Evolutionary conservation across 257 asterid species (phyloP).

Genomic region (Solanum stenotomum): DNA sequence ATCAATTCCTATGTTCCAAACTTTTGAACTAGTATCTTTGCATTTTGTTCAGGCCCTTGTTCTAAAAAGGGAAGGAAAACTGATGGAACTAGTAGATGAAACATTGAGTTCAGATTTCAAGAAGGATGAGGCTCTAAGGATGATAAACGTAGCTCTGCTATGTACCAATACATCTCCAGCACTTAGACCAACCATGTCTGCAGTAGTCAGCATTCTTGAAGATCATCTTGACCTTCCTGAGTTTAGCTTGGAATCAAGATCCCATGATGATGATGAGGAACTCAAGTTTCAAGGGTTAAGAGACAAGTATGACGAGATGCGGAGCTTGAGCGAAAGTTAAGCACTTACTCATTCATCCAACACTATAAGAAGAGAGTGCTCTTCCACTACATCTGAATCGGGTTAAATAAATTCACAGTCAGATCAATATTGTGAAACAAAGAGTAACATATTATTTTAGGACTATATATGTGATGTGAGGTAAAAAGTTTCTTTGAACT

Average conservation of each 20-base stretch:
- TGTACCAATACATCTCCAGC: conserved; percentile 61
- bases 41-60: conserved; percentile 37
- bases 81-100: conserved; percentile 49
- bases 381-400: background rate
- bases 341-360: background rate
- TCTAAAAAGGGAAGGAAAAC: conserved; percentile 33
- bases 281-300: conserved; percentile 30
- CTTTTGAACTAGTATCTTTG: background rate
- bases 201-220: conserved; percentile 48
- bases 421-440: background rate
- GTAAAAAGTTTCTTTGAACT: background rate
- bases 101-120: conserved; percentile 26
- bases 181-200: conserved; percentile 53
- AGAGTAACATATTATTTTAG: background rate
- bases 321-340: conserved; percentile 8
- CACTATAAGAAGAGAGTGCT: background rate
- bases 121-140: conserved; percentile 30
- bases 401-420: background rate
- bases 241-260: conserved; percentile 25
- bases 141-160: conserved; percentile 38
- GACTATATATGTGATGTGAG: background rate
- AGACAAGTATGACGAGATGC: conserved; percentile 26
- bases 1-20: background rate
- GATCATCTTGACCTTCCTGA: conserved; percentile 28
- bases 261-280: background rate